Conservation (phyloP, 2,329 filamentous ascomycete species). For the Cordyceps tenuipes region DNA sequence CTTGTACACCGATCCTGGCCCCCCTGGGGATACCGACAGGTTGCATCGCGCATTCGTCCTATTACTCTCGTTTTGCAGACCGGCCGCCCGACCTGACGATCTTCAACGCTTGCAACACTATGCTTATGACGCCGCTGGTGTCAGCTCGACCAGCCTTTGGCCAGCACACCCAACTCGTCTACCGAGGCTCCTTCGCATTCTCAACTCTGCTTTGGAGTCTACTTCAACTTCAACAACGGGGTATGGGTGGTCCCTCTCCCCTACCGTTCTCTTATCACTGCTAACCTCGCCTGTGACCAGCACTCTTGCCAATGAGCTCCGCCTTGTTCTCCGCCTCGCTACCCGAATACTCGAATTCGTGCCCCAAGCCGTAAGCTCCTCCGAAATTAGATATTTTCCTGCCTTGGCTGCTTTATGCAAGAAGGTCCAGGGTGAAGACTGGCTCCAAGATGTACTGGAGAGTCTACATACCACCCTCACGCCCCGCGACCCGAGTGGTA, state of each 20-base stretch:
- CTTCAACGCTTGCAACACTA: slow-evolving; percentile 38
- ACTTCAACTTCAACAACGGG: neutral
- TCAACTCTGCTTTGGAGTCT: slow-evolving; percentile 27
- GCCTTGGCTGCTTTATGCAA: neutral
- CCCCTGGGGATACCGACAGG: slow-evolving; percentile 25
- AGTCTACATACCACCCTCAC: neutral
- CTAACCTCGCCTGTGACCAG: neutral
- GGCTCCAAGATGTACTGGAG: neutral
- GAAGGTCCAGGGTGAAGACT: neutral
- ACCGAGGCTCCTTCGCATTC: slow-evolving; percentile 26
- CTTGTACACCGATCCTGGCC: slow-evolving; percentile 37
- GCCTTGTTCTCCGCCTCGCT: neutral
- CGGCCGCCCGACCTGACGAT: slow-evolving; percentile 34
- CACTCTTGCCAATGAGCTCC: neutral
- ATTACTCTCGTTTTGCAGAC: slow-evolving; percentile 42
- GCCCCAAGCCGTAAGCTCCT: neutral
- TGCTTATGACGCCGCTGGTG: slow-evolving; percentile 32
- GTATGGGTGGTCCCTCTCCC: neutral
- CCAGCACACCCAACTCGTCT: slow-evolving; percentile 25
- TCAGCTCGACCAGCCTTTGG: slow-evolving; percentile 28
- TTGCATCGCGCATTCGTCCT: slow-evolving; percentile 36
- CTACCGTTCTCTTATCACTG: neutral
- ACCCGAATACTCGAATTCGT: neutral
- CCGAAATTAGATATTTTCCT: neutral
- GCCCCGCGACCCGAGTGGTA: neutral